Evolutionary conservation across 305 asterid species (phyloP).

Genomic region (Solanum hybrid): DNA sequence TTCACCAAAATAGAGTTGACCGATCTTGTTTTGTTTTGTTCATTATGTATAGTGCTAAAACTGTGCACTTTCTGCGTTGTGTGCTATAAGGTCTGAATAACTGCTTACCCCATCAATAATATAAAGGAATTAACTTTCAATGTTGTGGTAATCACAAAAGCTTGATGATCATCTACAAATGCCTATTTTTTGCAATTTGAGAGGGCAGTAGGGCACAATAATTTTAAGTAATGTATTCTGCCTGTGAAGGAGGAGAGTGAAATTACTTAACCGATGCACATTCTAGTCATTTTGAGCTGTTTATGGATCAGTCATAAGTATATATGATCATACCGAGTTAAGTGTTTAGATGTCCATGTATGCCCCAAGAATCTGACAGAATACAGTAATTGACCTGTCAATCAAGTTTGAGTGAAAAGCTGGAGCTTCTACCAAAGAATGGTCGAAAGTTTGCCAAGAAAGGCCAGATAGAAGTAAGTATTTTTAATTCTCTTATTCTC

Average conservation of each 20-base stretch:
- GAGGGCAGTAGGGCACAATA: neutral
- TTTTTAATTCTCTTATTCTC: neutral
- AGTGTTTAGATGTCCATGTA: neutral
- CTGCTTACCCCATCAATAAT: neutral
- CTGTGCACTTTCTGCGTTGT: neutral
- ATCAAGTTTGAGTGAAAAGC: neutral
- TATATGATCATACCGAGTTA: neutral
- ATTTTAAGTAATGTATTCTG: neutral
- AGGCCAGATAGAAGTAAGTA: neutral
- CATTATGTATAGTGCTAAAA: neutral
- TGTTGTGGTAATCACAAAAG: neutral
- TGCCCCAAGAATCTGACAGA: neutral
- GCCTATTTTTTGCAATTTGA: neutral
- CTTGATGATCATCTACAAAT: neutral
- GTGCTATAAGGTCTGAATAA: neutral
- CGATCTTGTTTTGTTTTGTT: constrained; percentile 6
- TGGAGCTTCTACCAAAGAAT: neutral
- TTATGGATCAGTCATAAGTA: neutral
- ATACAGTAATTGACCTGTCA: neutral
- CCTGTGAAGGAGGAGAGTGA: neutral
- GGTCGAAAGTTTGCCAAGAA: neutral
- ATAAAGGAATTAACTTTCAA: neutral
- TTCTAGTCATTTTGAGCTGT: neutral
- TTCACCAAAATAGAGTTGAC: constrained; percentile 33
- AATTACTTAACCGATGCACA: neutral